Conservation (phyloP, 148 eudicot genomes). For the Suaeda aralocaspica region DNA sequence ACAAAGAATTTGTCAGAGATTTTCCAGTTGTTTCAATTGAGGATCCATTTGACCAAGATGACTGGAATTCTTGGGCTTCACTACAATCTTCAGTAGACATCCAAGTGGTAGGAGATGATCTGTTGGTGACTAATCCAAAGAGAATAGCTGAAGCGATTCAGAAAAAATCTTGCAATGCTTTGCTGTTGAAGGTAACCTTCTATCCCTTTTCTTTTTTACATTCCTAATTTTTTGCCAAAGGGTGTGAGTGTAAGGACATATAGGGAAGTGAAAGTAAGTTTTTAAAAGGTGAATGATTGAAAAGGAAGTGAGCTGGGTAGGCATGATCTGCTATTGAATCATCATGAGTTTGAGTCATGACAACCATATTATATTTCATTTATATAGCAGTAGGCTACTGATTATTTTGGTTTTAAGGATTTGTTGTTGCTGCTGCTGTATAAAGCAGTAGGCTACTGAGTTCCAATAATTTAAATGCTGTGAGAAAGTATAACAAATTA, state of each 20-base stretch:
- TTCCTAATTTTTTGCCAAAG: constrained; percentile 1
- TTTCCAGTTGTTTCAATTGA: constrained; percentile 97
- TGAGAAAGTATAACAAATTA: neutral
- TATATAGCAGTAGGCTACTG: neutral
- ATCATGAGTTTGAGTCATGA: too few relatives aligned
- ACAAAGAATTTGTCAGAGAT: constrained; percentile 79
- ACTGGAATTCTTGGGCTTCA: constrained; percentile 89
- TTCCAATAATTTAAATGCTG: neutral
- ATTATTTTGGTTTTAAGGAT: too few relatives aligned
- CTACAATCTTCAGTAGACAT: constrained; percentile 81
- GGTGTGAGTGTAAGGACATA: neutral
- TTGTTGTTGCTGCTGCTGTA: too few relatives aligned
- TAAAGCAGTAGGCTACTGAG: neutral
- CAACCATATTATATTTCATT: neutral
- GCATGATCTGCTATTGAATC: neutral
- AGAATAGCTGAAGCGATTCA: constrained; percentile 81
- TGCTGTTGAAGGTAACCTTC: constrained; percentile 69
- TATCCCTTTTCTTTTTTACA: neutral
- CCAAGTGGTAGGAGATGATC: constrained; percentile 95
- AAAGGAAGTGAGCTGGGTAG: neutral
- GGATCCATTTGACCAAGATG: constrained; percentile 99
- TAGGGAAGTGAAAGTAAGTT: neutral
- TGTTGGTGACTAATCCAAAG: constrained; percentile 93
- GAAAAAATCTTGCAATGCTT: constrained; percentile 91
- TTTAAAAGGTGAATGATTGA: neutral